A percentile compares a stretch with the other conserved stretches of the same genome.
phyloP scores from a whole-genome alignment of 2,329 filamentous ascomycete species.

The Dactylonectria macrodidyma region DNA sequence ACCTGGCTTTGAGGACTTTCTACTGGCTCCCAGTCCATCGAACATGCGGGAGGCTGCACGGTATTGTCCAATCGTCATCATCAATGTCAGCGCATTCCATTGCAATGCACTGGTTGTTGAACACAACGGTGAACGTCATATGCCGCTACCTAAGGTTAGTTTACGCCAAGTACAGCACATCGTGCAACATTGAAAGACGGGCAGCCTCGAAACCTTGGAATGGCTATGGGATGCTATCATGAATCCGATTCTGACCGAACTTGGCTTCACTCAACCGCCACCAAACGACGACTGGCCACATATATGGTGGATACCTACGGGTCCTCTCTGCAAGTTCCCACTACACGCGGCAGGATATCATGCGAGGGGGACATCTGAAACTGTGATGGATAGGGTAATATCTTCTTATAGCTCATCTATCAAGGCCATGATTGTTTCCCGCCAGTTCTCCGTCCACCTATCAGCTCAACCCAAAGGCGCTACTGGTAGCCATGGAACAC shows the following conservation, averaged over 20 bases:
- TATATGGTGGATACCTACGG: slow-evolving; percentile 55
- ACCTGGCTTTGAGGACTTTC: not conserved
- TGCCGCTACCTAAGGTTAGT: no score
- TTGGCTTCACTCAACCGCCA: slow-evolving; percentile 42
- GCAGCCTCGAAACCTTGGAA: slow-evolving; percentile 30
- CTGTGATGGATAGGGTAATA: slow-evolving; percentile 53
- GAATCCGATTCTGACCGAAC: slow-evolving; percentile 43
- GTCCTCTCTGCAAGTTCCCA: slow-evolving; percentile 48
- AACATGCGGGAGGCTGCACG: not conserved
- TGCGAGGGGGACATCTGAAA: slow-evolving; percentile 32
- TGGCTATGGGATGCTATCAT: slow-evolving; percentile 52
- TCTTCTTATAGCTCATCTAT: slow-evolving; percentile 57
- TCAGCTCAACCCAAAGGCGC: not conserved
- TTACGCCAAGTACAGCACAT: no score
- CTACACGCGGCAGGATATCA: slow-evolving; percentile 55
- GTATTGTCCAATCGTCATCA: not conserved
- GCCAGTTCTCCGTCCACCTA: not conserved
- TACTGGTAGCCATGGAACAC: not conserved
- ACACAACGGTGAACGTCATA: not conserved
- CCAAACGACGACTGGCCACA: slow-evolving; percentile 42
- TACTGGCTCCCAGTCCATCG: not conserved
- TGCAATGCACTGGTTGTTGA: not conserved
- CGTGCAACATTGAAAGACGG: no score
- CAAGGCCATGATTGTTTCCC: slow-evolving; percentile 48
- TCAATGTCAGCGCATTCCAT: not conserved